Percentiles rank a stretch among this genome's conserved stretches.
Conservation (phyloP, 192 early-diverging fungal species). For the Backusella parvicylindrica region DNA sequence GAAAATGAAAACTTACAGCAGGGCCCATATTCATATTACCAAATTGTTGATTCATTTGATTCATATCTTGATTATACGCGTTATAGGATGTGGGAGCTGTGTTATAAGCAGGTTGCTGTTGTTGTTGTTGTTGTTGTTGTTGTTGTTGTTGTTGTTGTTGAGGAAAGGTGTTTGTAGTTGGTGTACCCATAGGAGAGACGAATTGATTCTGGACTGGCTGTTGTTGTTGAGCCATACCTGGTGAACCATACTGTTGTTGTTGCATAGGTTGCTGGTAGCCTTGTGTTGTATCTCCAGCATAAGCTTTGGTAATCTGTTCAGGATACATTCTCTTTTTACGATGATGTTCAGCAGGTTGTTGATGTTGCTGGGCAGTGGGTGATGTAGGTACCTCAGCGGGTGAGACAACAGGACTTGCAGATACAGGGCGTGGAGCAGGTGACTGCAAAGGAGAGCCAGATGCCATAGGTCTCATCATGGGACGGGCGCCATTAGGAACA, state of each 20-base stretch:
- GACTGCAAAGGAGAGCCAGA: constrained; percentile 4
- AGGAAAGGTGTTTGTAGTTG: constrained; percentile 3
- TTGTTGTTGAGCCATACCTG: constrained; percentile 17
- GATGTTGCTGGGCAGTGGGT: constrained; percentile 8
- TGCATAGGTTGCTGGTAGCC: not conserved
- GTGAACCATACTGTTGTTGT: constrained; percentile 27
- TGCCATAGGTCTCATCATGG: constrained; percentile 11
- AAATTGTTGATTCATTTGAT: constrained; percentile 33
- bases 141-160: constrained; percentile 17
- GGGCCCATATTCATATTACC: constrained; percentile 30
- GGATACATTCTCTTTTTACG: constrained; percentile 54
- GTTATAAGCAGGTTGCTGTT: constrained; percentile 12
- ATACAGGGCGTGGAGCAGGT: not conserved
- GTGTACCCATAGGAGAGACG: constrained; percentile 5
- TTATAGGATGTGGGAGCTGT: not conserved
- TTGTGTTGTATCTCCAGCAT: constrained; percentile 24
- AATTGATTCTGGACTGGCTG: constrained; percentile 3
- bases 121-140: constrained; percentile 4
- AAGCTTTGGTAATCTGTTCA: constrained; percentile 41
- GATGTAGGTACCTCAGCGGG: constrained; percentile 23
- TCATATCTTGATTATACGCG: constrained; percentile 16
- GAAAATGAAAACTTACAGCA: constrained; percentile 1
- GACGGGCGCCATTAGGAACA: constrained; percentile 8
- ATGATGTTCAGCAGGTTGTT: constrained; percentile 18
- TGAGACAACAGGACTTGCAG: not conserved